Evolutionary conservation across 495 filamentous ascomycete species (phyloP), one percentile per base, ranked within the genome.

Genomic region (Mytilinidion resinicola): DNA sequence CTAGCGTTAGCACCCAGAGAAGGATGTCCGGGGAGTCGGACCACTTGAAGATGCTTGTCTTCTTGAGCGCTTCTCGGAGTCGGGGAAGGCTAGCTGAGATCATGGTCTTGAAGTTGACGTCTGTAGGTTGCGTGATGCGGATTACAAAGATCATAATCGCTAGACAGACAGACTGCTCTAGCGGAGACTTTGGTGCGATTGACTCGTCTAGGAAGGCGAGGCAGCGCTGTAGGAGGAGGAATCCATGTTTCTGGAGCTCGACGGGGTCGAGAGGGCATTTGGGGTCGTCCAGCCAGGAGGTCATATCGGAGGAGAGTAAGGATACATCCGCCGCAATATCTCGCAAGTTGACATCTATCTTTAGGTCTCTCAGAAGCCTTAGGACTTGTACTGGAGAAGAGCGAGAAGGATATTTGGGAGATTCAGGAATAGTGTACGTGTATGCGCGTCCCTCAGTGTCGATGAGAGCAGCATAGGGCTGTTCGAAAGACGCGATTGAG

Each of bases 111-210:
- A 53, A 57, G 6, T 25, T 43, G 9, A 35, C 33, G 43, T 60
- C 51, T 4, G 33, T 30, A 4, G 48, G 43, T 15, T 65, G 49
- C 17, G 54, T 42, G 20, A 50, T 30, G 11, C 52, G 43, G 47
- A 63, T 53, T 4, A 57, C 4, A 41, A 66, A 66, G 20, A 63
- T 55, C 1, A 66, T 12, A 5, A 60, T 17, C 8, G 49, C 55
- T n/a, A 66, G 56, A 52, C 59, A 62, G 9, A 68, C 55, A n/a
- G 56, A 51, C 19, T 59, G 53, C 37, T 68, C 62, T 9, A 68
- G 20, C 11, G 65, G 61, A 1, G 35, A 30, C 12, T 19, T 53
- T 49, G 9, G 30, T n/a, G 15, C 43, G 42, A 36, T 56, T 49
- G 44, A 17, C n/a, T 38, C 15, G 19, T 46, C 60, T 17, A 59